Conservation (phyloP, 1,284 basidiomycete genomes). For the Cutaneotrichosporon mucoides region DNA sequence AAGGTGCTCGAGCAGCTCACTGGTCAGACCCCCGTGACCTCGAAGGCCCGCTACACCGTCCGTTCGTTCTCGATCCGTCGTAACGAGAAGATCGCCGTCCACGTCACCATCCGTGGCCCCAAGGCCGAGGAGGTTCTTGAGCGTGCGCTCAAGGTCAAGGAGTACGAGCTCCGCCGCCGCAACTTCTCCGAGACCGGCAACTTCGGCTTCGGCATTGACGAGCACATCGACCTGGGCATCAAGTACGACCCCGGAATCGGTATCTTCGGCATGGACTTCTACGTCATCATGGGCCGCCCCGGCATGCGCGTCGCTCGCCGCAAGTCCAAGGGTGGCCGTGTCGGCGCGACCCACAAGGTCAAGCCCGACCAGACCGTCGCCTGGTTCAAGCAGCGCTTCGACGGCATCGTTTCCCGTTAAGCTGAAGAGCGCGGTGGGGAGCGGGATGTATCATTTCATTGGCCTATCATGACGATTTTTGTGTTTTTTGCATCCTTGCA, state of each 20-base stretch:
- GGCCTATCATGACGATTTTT: constrained; percentile 5
- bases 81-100: constrained; percentile 99
- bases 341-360: constrained; percentile 84
- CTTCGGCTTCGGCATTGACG: constrained; percentile 97
- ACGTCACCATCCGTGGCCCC: constrained; percentile 98
- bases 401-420: constrained; percentile 73
- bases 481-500: background rate
- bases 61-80: constrained; percentile 98
- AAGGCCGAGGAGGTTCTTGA: constrained; percentile 99
- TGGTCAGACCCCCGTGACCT: constrained; percentile 98
- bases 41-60: constrained; percentile 99
- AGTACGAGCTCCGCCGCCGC: constrained; percentile 87
- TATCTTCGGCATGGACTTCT: constrained; percentile 99
- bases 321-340: constrained; percentile 80
- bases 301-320: constrained; percentile 87
- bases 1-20: constrained; percentile 99
- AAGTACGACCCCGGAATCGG: constrained; percentile 95
- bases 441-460: constrained; percentile 16
- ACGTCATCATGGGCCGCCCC: constrained; percentile 94
- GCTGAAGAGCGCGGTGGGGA: constrained; percentile 22
- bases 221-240: constrained; percentile 98
- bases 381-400: constrained; percentile 99
- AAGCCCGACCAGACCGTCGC: constrained; percentile 89
- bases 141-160: constrained; percentile 99
- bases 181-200: constrained; percentile 97